A percentile compares a stretch with the other conserved stretches of the same genome.
Conservation (phyloP, 148 eudicot species). For the Linanthus parryae region DNA sequence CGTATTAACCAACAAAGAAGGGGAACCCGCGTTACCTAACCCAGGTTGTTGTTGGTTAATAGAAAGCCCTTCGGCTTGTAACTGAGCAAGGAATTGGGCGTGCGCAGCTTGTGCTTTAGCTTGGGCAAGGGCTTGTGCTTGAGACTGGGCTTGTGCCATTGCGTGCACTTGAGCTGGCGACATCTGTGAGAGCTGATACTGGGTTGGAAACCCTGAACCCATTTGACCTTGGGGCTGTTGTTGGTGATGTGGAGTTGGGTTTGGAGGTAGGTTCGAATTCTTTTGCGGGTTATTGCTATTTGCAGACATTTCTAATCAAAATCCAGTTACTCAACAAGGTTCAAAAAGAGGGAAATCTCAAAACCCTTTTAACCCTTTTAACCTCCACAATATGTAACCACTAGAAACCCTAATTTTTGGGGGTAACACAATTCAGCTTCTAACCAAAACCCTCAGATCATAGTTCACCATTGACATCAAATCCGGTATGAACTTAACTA, state of each 20-base stretch:
- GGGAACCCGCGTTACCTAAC: conserved; percentile 31
- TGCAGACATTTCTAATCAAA: too few relatives aligned
- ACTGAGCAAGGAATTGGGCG: conserved; percentile 56
- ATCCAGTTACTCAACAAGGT: too few relatives aligned
- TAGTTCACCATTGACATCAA: too few relatives aligned
- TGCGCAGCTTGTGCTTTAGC: conserved; percentile 43
- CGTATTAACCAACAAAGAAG: conserved; percentile 29
- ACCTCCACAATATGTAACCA: too few relatives aligned
- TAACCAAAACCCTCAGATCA: too few relatives aligned
- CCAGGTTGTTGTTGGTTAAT: conserved; percentile 52
- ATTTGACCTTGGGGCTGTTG: conserved; percentile 38
- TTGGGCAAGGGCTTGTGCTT: conserved; percentile 41
- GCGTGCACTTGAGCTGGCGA: conserved; percentile 53
- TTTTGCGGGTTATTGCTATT: too few relatives aligned
- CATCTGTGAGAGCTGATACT: conserved; percentile 53
- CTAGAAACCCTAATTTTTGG: too few relatives aligned
- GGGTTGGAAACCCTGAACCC: conserved; percentile 52
- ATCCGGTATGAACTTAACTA: too few relatives aligned
- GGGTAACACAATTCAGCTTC: too few relatives aligned
- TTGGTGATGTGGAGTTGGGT: conserved; percentile 36
- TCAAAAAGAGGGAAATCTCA: too few relatives aligned
- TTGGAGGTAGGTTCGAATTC: conserved; percentile 51
- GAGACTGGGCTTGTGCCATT: conserved; percentile 30
- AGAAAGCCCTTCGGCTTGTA: conserved; percentile 65
- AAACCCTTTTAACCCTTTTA: too few relatives aligned